phyloP scores from a whole-genome alignment of 805 yeast genomes.

The Millerago galiae region DNA sequence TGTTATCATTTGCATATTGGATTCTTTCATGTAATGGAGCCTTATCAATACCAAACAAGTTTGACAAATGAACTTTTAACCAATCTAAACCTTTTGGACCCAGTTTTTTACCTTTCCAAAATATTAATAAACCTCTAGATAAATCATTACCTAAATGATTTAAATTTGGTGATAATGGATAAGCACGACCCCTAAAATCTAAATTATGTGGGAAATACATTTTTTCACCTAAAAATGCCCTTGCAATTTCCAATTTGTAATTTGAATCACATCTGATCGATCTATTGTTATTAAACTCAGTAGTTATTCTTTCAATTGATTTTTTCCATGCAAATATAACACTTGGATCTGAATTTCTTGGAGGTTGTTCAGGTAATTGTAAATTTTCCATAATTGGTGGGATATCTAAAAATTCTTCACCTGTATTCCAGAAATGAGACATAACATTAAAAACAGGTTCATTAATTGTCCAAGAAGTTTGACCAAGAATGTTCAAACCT shows the following conservation, averaged over 20 bases:
- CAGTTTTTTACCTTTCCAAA: conserved; percentile 70
- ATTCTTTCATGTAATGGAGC: conserved; percentile 60
- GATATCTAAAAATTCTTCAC: conserved; percentile 65
- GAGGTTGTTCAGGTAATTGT: conserved; percentile 51
- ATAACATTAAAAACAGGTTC: conserved; percentile 60
- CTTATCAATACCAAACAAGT: conserved; percentile 70
- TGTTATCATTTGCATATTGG: conserved; percentile 48
- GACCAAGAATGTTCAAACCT: conserved; percentile 82
- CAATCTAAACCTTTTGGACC: conserved; percentile 63
- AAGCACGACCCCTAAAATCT: conserved; percentile 81
- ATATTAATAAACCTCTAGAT: conserved; percentile 62
- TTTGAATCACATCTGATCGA: conserved; percentile 92
- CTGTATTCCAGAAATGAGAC: conserved; percentile 81
- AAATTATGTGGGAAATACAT: conserved; percentile 76
- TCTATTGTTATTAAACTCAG: conserved; percentile 59
- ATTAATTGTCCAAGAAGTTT: conserved; percentile 91
- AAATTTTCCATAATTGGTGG: conserved; percentile 48
- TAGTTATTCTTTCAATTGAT: conserved; percentile 47
- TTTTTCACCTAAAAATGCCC: conserved; percentile 80
- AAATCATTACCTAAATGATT: conserved; percentile 77
- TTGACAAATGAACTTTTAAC: conserved; percentile 72
- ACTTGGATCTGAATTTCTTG: conserved; percentile 63
- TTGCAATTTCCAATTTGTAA: conserved; percentile 89
- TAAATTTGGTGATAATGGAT: conserved; percentile 74
- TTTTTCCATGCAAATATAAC: conserved; percentile 64